Evolutionary conservation across 2,329 filamentous ascomycete species (phyloP), one percentile per base, ranked within the genome.

Genomic region (Calonectria multiphialidica): DNA sequence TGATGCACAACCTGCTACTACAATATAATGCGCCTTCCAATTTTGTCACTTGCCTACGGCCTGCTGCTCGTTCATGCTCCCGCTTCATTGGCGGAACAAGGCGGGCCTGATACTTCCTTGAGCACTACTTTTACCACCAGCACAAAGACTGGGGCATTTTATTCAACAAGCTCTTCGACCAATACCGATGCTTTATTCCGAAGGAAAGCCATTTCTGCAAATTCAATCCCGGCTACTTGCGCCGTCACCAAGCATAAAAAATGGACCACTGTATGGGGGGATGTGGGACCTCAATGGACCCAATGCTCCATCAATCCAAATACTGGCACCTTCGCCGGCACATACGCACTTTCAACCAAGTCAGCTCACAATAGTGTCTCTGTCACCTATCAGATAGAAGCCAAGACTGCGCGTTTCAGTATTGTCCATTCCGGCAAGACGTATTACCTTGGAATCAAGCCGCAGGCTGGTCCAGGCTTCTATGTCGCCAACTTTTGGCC

Each of bases 401-500:
- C 25, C 47, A 55, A 35, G 16, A 55, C 18, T 35, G 50, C 28
- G n/a, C 50, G 50, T 18, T 35, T 55, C 18, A 9, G 28, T 18
- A 4, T 55, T 33, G n/a, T 55, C 30, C 50, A 55, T 12, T 55
- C 50, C 10, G 50, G 50, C 50, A 55, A 55, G 28, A 55, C 18
- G 28, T 55, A 55, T 35, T 55, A 55, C 50, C 50, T 55, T 33
- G 50, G 50, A 35, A 55, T 55, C 50, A 55, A 55, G 50, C 30
- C 50, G 4, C 16, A 35, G 50, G 28, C 30, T 10, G 18, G 9
- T 18, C 2, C 15, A n/a, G 50, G 50, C 28, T 55, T n/a, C 30
- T 35, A 55, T 12, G 28, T 18, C 16, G 50, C 50, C 16, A 13
- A 13, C 50, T 55, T 55, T 55, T 55, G 50, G 50, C 3, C 50